Conservation (phyloP, 140 eudicot species). For the Senecio squalidus region DNA sequence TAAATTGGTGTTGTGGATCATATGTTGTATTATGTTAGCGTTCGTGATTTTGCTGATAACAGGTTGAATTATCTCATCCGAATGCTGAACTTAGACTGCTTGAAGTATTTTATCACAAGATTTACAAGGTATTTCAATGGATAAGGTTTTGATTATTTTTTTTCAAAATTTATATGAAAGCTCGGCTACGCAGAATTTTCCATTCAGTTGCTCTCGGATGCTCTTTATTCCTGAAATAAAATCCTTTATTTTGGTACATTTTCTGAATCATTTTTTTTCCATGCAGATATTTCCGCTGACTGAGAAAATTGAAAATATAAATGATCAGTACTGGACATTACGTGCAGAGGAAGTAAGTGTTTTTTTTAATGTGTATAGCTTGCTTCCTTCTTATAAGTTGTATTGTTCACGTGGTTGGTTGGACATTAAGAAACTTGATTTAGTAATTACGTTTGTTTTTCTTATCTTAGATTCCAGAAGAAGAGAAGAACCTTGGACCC, state of each 20-base stretch:
- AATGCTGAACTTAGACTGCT: slow-evolving; percentile 59
- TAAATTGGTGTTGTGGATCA: neutral
- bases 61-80: slow-evolving; percentile 50
- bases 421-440: neutral
- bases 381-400: neutral
- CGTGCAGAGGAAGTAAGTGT: slow-evolving; percentile 64
- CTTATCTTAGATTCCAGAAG: slow-evolving; percentile 62
- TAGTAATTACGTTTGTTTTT: neutral
- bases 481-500: slow-evolving; percentile 74
- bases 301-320: slow-evolving; percentile 60
- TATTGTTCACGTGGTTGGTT: neutral
- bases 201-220: no score
- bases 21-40: neutral
- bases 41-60: neutral
- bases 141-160: neutral
- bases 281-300: slow-evolving; percentile 49
- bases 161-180: neutral
- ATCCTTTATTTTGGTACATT: no score
- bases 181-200: neutral
- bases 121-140: slow-evolving; percentile 41
- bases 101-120: slow-evolving; percentile 70
- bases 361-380: neutral
- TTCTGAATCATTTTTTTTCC: neutral
- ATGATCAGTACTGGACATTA: slow-evolving; percentile 71
- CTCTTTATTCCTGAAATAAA: no score